These are phyloP conservation scores for Trichophyton benhamiae DNA, from an alignment of 2,329 filamentous ascomycete genomes.

Conservation along the genomic window DNA sequence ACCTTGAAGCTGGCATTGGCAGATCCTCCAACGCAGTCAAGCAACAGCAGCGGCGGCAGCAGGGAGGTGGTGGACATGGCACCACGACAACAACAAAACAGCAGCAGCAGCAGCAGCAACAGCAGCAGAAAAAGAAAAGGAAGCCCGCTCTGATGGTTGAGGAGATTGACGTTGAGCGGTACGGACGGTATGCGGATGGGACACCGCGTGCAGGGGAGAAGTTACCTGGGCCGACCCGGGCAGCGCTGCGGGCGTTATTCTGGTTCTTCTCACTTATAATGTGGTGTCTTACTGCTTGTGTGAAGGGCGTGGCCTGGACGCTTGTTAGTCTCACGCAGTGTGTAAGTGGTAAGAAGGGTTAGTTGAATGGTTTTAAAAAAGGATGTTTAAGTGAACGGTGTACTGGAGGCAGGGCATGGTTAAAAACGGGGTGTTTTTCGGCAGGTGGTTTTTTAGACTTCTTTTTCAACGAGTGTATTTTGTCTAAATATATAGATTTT, in stretches of 20 bases:
- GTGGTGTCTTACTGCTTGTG: conserved; percentile 25
- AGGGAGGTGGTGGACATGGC: too few relatives aligned
- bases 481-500: neutral
- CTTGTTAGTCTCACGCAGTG: conserved; percentile 29
- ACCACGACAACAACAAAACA: neutral
- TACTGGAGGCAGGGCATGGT: too few relatives aligned
- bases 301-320: conserved; percentile 32
- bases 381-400: too few relatives aligned
- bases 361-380: conserved; percentile 14
- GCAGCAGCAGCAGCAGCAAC: neutral
- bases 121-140: conserved; percentile 10
- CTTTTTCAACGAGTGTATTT: neutral
- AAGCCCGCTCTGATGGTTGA: conserved; percentile 27
- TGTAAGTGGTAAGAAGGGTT: conserved; percentile 31
- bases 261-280: conserved; percentile 29
- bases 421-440: neutral
- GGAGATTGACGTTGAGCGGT: conserved; percentile 36
- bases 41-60: neutral
- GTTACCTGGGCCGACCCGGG: conserved; percentile 27
- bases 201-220: conserved; percentile 29
- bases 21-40: conserved; percentile 10
- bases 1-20: conserved; percentile 13
- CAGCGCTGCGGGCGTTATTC: conserved; percentile 27
- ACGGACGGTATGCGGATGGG: conserved; percentile 29
- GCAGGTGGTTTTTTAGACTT: neutral